phyloP scores from a whole-genome alignment of 2,329 filamentous ascomycete genomes.

The Colletotrichum filicis region DNA sequence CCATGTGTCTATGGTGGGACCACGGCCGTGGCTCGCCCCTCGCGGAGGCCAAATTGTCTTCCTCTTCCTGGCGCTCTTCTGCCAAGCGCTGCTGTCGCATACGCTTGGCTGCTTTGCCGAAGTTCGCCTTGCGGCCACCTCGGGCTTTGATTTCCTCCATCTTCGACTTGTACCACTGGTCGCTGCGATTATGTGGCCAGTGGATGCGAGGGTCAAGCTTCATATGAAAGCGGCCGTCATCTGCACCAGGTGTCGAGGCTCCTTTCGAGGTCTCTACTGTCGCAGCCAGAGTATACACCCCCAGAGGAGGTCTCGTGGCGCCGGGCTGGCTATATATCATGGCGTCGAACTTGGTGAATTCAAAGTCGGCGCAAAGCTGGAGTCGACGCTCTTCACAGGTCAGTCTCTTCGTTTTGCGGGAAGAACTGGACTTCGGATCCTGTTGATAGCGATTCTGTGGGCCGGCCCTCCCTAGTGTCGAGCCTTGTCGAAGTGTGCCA shows the following conservation, averaged over 20 bases:
- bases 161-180: conserved; percentile 60
- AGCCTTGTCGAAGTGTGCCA: not conserved
- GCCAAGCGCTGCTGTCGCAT: conserved; percentile 45
- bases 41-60: not conserved
- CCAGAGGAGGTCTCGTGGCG: conserved; percentile 30
- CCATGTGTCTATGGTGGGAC: conserved; percentile 41
- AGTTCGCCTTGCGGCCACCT: conserved; percentile 60
- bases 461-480: not conserved
- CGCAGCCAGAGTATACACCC: not conserved
- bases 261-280: not conserved
- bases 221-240: conserved; percentile 50
- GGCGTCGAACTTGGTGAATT: conserved; percentile 35
- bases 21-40: conserved; percentile 40
- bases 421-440: not conserved
- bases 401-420: not conserved
- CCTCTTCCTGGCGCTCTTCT: conserved; percentile 29
- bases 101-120: conserved; percentile 56
- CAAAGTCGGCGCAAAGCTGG: conserved; percentile 22
- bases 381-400: conserved; percentile 20
- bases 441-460: not conserved
- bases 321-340: conserved; percentile 33
- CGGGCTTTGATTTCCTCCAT: conserved; percentile 60
- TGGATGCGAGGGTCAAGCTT: conserved; percentile 63
- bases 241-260: conserved; percentile 29
- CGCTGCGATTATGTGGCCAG: conserved; percentile 54